These are phyloP conservation scores for Phoenix dactylifera DNA, from an alignment of 176 grass and related monocot genomes.

Conservation along the genomic window DNA sequence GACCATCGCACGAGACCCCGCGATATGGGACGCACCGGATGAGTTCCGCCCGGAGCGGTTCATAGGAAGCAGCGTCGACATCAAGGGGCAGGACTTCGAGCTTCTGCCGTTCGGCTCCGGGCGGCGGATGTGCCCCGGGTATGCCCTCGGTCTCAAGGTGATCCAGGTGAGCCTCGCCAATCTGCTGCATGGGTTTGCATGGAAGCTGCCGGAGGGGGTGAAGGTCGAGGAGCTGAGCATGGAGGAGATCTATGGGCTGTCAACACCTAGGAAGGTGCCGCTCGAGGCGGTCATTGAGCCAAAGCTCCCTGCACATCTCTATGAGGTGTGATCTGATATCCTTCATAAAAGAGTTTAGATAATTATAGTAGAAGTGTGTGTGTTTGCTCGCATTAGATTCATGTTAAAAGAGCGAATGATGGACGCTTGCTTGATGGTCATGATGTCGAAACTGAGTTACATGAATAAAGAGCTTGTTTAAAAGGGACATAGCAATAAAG, in stretches of 20 bases:
- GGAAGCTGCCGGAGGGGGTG: constrained; percentile 38
- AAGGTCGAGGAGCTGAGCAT: constrained; percentile 33
- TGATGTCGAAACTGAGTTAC: no score
- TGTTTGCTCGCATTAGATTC: no score
- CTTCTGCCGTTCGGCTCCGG: constrained; percentile 48
- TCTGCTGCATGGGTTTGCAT: constrained; percentile 43
- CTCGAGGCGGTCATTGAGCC: constrained; percentile 18
- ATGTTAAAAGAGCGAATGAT: no score
- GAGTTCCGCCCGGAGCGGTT: no score
- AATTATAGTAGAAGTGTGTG: no score
- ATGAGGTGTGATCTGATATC: not conserved
- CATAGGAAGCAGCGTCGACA: no score
- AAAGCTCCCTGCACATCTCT: constrained; percentile 28
- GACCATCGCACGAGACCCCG: no score
- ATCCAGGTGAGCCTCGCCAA: constrained; percentile 40
- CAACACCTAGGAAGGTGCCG: constrained; percentile 25
- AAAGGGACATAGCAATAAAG: no score
- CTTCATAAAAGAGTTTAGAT: no score
- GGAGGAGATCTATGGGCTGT: constrained; percentile 41
- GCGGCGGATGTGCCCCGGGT: constrained; percentile 55
- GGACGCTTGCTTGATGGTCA: no score
- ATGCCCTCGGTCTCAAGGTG: constrained; percentile 42
- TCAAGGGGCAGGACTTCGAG: constrained; percentile 52
- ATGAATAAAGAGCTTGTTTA: no score
- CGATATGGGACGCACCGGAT: no score